A percentile compares a stretch with the other conserved stretches of the same genome.
phyloP scores from a whole-genome alignment of 2,329 filamentous ascomycete species.

The Aspergillus luchuensis region DNA sequence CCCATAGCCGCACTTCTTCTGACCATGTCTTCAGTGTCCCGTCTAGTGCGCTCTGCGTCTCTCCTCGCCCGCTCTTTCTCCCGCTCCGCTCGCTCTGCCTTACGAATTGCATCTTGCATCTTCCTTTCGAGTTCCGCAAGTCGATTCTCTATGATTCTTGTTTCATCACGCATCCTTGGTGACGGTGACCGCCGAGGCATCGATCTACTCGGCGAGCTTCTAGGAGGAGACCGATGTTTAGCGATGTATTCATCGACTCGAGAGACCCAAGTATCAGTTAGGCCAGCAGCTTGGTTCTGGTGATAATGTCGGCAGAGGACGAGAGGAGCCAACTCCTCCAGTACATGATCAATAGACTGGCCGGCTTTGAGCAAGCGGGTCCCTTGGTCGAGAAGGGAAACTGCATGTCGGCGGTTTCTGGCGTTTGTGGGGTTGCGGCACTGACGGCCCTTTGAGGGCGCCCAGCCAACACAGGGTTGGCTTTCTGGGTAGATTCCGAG shows the following conservation, averaged over 20 bases:
- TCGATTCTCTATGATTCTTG: background rate
- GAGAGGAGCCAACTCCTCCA: constrained; percentile 26
- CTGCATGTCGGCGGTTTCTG: constrained; percentile 14
- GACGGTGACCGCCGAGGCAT: background rate
- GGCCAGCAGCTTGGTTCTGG: constrained; percentile 6
- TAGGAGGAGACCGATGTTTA: background rate
- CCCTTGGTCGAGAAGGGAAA: constrained; percentile 18
- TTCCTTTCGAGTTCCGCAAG: background rate
- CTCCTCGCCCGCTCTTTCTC: background rate
- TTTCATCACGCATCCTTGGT: background rate
- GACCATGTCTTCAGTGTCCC: background rate
- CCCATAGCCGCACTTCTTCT: background rate
- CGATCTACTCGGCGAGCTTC: too few relatives aligned
- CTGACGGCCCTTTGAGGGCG: constrained; percentile 18
- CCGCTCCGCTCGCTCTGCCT: background rate
- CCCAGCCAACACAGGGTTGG: constrained; percentile 24
- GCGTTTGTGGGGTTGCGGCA: constrained; percentile 19
- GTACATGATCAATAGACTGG: constrained; percentile 13
- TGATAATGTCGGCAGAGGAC: constrained; percentile 26
- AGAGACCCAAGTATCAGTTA: background rate
- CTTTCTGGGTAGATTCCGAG: constrained; percentile 21
- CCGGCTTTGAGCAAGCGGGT: constrained; percentile 18
- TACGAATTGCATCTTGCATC: background rate
- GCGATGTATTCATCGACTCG: background rate
- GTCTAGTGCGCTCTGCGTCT: background rate